A percentile compares a stretch with the other conserved stretches of the same genome.
Evolutionary conservation across 805 yeast species (phyloP).

Genomic region (Metschnikowia dekortorum): DNA sequence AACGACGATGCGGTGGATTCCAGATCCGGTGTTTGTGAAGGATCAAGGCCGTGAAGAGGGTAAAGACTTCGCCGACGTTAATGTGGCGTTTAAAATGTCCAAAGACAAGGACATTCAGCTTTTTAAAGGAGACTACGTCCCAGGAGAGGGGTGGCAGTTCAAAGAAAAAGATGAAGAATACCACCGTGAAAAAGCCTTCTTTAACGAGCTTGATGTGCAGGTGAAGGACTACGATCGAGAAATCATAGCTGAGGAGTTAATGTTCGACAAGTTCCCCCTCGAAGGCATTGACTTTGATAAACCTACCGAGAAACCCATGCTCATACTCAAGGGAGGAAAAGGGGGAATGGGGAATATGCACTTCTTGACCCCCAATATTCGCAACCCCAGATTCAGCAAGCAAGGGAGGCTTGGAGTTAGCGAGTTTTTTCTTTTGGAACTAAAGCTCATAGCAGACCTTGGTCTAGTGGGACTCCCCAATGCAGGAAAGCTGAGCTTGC

Average conservation of each 20-base stretch:
- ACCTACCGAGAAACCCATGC: conserved; percentile 61
- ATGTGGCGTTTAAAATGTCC: conserved; percentile 15
- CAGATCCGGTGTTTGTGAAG: conserved; percentile 55
- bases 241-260: conserved; percentile 52
- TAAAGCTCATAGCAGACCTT: conserved; percentile 84
- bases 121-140: conserved; percentile 53
- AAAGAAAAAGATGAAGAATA: conserved; percentile 72
- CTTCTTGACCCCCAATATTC: conserved; percentile 72
- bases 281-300: conserved; percentile 71
- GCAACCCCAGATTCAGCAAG: conserved; percentile 89
- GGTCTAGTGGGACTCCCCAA: conserved; percentile 95
- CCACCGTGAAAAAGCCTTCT: conserved; percentile 63
- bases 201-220: conserved; percentile 55
- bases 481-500: conserved; percentile 90
- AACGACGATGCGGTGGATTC: conserved; percentile 80
- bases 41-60: conserved; percentile 20
- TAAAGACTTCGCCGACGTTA: conserved; percentile 17
- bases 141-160: conserved; percentile 88
- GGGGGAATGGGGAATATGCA: conserved; percentile 98
- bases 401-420: conserved; percentile 68
- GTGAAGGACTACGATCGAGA: conserved; percentile 64
- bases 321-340: conserved; percentile 75
- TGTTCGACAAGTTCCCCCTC: conserved; percentile 68
- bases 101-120: conserved; percentile 47
- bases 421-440: conserved; percentile 68